phyloP scores from a whole-genome alignment of 768 basidiomycete genomes.

The Asterophora lycoperdoides region DNA sequence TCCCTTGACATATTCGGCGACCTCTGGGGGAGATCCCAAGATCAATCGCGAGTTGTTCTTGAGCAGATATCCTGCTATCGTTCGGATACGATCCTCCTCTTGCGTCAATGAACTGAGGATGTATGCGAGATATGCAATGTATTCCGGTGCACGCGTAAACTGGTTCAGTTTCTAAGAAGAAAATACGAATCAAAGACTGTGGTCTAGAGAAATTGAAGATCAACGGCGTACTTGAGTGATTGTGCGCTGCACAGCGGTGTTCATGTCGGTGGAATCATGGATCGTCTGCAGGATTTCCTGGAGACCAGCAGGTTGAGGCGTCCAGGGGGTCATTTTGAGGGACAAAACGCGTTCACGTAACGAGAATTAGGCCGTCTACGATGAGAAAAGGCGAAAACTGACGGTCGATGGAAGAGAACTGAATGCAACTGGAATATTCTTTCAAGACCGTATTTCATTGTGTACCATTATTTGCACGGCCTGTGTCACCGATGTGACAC shows the following conservation, averaged over 20 bases:
- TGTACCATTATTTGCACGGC: conserved; percentile 15
- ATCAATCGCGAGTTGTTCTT: conserved; percentile 92
- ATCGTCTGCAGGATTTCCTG: conserved; percentile 91
- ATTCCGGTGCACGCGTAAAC: conserved; percentile 87
- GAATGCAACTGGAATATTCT: conserved; percentile 17
- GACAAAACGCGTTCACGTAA: conserved; percentile 34
- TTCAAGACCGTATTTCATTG: conserved; percentile 21
- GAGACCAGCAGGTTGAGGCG: conserved; percentile 79
- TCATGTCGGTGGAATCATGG: conserved; percentile 82
- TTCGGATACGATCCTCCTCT: conserved; percentile 90
- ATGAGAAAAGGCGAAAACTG: conserved; percentile 20
- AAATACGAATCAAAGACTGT: conserved; percentile 17
- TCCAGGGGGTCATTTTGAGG: conserved; percentile 69
- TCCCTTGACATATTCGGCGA: conserved; percentile 68
- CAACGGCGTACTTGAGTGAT: conserved; percentile 70
- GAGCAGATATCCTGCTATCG: conserved; percentile 93
- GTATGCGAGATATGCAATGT: conserved; percentile 93
- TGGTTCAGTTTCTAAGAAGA: conserved; percentile 71
- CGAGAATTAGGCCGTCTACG: conserved; percentile 19
- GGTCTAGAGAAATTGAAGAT: conserved; percentile 18
- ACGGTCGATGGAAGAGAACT: conserved; percentile 17
- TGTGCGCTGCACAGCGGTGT: conserved; percentile 66
- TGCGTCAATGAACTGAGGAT: conserved; percentile 77
- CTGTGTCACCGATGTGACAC: conserved; percentile 18
- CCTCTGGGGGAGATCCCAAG: conserved; percentile 59